Percentiles rank a stretch among this genome's conserved stretches.
Conservation (phyloP, 1,139 yeast species). For the Lipomyces yarrowii region DNA sequence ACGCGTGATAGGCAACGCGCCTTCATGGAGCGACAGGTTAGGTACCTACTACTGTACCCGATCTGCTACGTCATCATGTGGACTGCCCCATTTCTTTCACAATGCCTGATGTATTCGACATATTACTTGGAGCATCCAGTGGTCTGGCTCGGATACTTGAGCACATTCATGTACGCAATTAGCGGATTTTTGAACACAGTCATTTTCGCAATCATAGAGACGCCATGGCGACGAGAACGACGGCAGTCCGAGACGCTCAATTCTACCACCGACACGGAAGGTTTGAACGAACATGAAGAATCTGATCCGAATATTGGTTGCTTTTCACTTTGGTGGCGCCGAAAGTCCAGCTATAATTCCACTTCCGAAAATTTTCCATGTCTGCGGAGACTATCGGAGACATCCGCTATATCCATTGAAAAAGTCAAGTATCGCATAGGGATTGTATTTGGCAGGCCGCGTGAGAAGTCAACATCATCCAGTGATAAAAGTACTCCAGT, state of each 20-base stretch:
- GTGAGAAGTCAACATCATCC: background rate
- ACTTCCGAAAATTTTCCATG: background rate
- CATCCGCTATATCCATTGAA: conserved; percentile 3
- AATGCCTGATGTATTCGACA: conserved; percentile 59
- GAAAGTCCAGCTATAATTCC: background rate
- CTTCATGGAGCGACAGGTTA: conserved; percentile 75
- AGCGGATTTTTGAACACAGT: conserved; percentile 76
- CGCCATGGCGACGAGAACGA: conserved; percentile 61
- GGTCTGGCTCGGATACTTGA: conserved; percentile 65
- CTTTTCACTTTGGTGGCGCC: background rate
- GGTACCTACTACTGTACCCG: conserved; percentile 81
- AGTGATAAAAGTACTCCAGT: background rate
- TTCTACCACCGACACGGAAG: background rate
- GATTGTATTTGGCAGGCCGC: background rate
- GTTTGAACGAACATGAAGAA: background rate
- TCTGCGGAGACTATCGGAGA: background rate
- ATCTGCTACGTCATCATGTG: conserved; percentile 76
- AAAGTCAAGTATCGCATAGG: background rate
- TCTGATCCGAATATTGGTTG: background rate
- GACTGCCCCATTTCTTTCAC: conserved; percentile 78
- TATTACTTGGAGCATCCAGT: conserved; percentile 51
- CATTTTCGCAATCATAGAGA: conserved; percentile 76
- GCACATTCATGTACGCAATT: conserved; percentile 78
- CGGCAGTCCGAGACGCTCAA: background rate
- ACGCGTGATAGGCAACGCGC: conserved; percentile 61